These are phyloP conservation scores for Hypomyces rosellus DNA, from an alignment of 2,329 filamentous ascomycete genomes.

Conservation along the genomic window DNA sequence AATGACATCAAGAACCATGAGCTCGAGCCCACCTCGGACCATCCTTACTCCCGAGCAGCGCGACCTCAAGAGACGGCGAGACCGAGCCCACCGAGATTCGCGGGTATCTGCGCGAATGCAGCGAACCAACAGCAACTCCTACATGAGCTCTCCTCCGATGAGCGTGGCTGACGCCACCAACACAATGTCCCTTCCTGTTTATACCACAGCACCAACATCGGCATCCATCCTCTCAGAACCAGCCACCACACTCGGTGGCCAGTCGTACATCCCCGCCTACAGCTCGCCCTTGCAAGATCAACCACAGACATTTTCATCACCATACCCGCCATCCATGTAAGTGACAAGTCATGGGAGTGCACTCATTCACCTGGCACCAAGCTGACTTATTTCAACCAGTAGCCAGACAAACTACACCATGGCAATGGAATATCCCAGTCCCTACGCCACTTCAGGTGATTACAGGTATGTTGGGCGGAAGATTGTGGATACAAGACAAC, in stretches of 20 bases:
- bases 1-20: conserved; percentile 44
- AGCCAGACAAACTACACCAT: conserved; percentile 35
- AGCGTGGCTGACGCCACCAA: conserved; percentile 33
- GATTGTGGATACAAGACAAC: neutral
- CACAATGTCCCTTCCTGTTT: conserved; percentile 41
- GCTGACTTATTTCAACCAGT: conserved; percentile 21
- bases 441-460: conserved; percentile 27
- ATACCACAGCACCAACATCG: conserved; percentile 44
- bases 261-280: conserved; percentile 45
- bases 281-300: conserved; percentile 42
- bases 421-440: conserved; percentile 37
- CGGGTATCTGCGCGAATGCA: conserved; percentile 47
- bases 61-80: conserved; percentile 55
- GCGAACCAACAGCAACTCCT: conserved; percentile 43
- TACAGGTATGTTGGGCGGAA: conserved; percentile 32
- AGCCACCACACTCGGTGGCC: conserved; percentile 34
- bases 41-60: conserved; percentile 54
- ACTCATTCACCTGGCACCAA: neutral
- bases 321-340: conserved; percentile 33
- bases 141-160: conserved; percentile 33
- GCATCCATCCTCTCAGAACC: conserved; percentile 48
- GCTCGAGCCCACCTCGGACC: conserved; percentile 51
- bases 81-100: conserved; percentile 52
- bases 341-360: conserved; percentile 16
- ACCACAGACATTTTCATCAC: conserved; percentile 29